Evolutionary conservation across 768 basidiomycete genomes (phyloP).

Genomic region (Tricholomella constricta): DNA sequence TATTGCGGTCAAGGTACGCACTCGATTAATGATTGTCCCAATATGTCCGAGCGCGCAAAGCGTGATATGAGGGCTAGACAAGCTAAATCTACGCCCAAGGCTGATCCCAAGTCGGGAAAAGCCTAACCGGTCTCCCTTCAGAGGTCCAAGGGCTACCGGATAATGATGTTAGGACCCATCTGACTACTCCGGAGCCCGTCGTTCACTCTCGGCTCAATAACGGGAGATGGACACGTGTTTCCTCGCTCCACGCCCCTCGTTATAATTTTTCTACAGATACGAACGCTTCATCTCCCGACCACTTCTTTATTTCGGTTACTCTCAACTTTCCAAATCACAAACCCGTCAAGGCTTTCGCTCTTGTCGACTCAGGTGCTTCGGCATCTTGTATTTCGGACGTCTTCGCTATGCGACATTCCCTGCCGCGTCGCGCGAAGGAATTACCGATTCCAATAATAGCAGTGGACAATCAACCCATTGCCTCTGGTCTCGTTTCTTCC

Average conservation of each 20-base stretch:
- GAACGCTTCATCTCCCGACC: conserved; percentile 10
- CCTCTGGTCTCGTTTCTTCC: conserved; percentile 41
- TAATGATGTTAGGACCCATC: conserved; percentile 25
- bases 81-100: too few species aligned
- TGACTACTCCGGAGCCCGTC: background rate
- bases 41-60: background rate
- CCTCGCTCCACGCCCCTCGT: background rate
- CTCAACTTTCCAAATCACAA: conserved; percentile 32
- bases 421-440: conserved; percentile 30
- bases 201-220: background rate
- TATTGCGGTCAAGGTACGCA: conserved; percentile 37
- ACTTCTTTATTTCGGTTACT: conserved; percentile 31
- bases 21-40: conserved; percentile 28
- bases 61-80: too few species aligned
- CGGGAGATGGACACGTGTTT: background rate
- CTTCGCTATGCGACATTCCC: conserved; percentile 33
- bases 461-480: conserved; percentile 36
- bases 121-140: conserved; percentile 19
- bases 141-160: too few species aligned
- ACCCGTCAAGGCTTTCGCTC: conserved; percentile 33
- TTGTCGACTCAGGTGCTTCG: conserved; percentile 40
- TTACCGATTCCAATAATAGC: conserved; percentile 30
- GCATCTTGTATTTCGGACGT: conserved; percentile 37
- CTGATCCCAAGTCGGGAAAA: conserved; percentile 24
- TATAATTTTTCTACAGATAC: conserved; percentile 1